Percentiles rank a stretch among this genome's conserved stretches.
These are phyloP conservation scores for Curvularia verruculosa DNA, from an alignment of 2,329 filamentous ascomycete species.

Conservation along the genomic window DNA sequence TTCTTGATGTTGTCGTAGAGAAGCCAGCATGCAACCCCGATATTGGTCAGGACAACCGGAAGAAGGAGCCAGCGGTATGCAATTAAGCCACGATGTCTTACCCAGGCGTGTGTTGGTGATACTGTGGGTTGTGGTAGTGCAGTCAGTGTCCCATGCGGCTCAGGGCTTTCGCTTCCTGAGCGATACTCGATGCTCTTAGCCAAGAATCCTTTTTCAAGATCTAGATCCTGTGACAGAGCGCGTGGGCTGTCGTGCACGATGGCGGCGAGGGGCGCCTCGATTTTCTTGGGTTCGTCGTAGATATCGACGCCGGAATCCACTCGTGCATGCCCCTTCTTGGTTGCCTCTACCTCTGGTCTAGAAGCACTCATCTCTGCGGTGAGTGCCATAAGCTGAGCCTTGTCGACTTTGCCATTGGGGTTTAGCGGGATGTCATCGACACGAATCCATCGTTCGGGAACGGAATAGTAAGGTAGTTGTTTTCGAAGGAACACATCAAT, in stretches of 20 bases:
- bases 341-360: neutral
- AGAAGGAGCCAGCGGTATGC: constrained; percentile 43
- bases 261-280: neutral
- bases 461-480: constrained; percentile 62
- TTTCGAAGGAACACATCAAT: constrained; percentile 52
- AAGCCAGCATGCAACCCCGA: constrained; percentile 36
- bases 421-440: constrained; percentile 58
- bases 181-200: constrained; percentile 21
- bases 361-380: neutral
- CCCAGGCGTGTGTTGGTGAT: constrained; percentile 38
- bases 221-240: neutral
- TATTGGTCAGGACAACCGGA: constrained; percentile 36
- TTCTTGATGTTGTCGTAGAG: constrained; percentile 30
- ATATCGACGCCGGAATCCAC: constrained; percentile 6
- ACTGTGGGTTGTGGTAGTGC: constrained; percentile 34
- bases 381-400: constrained; percentile 52
- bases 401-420: constrained; percentile 64
- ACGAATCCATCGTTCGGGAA: constrained; percentile 56
- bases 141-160: constrained; percentile 25
- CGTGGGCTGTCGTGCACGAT: neutral
- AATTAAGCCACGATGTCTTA: constrained; percentile 42
- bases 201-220: constrained; percentile 19
- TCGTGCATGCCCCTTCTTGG: neutral
- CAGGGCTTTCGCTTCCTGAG: constrained; percentile 13
- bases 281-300: neutral